Evolutionary conservation across 2,329 filamentous ascomycete genomes (phyloP).

Genomic region (Beauveria asiatica): DNA sequence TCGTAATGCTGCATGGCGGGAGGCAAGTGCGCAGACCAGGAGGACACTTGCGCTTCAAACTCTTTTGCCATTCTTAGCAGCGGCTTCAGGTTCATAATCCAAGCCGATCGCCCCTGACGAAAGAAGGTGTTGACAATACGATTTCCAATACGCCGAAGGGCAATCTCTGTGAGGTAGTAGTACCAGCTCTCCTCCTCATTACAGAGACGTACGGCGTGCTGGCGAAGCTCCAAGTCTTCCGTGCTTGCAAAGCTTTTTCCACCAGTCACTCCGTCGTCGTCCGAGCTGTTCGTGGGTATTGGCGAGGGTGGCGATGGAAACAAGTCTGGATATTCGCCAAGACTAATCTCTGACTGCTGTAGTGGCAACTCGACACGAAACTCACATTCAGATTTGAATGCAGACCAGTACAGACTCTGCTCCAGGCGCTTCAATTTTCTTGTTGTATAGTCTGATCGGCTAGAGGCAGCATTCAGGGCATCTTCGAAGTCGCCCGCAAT

Average conservation of each 20-base stretch:
- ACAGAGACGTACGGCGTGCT: constrained; percentile 15
- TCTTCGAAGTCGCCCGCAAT: constrained; percentile 12
- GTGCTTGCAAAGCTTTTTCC: not conserved
- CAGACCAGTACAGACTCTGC: constrained; percentile 34
- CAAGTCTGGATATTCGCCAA: constrained; percentile 25
- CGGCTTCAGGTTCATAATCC: constrained; percentile 15
- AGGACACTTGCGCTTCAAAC: constrained; percentile 18
- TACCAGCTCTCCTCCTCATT: constrained; percentile 32
- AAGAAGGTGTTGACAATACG: constrained; percentile 27
- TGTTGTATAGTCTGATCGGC: constrained; percentile 1
- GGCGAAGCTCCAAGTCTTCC: constrained; percentile 14
- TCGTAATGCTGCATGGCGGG: constrained; percentile 15
- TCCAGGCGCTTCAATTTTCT: constrained; percentile 23
- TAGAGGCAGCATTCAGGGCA: constrained; percentile 4
- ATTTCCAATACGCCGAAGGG: constrained; percentile 32
- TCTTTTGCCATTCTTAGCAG: constrained; percentile 17
- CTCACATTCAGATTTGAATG: constrained; percentile 35
- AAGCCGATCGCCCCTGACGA: constrained; percentile 12
- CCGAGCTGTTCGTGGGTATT: constrained; percentile 1
- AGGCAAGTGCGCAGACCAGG: constrained; percentile 17
- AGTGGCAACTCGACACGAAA: constrained; percentile 30
- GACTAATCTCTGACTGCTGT: constrained; percentile 26
- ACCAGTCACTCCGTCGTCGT: not conserved
- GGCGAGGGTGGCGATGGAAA: constrained; percentile 21
- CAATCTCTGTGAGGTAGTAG: constrained; percentile 36